Conservation (phyloP, 768 basidiomycete genomes). For the Termitomyces sp. region DNA sequence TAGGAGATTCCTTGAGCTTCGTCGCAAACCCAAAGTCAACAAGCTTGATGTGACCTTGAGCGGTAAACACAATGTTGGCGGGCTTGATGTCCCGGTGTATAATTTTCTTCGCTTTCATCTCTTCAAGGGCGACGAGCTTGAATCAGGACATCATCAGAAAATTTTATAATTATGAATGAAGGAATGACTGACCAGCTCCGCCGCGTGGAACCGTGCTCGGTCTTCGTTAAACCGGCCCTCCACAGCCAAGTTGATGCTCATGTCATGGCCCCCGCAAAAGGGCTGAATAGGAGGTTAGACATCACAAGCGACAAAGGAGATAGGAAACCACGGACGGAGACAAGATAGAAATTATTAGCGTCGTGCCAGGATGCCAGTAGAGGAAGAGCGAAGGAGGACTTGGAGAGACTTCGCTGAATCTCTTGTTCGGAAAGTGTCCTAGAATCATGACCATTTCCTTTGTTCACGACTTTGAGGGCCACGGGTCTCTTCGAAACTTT, state of each 20-base stretch:
- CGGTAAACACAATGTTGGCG: slow-evolving; percentile 2
- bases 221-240: slow-evolving; percentile 1
- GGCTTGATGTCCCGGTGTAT: slow-evolving; percentile 17
- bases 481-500: neutral
- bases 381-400: neutral
- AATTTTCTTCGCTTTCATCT: neutral
- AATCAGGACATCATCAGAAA: neutral
- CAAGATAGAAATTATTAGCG: slow-evolving; percentile 8
- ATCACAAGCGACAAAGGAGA: neutral
- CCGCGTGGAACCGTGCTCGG: neutral
- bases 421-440: neutral
- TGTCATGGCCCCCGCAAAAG: slow-evolving; percentile 5
- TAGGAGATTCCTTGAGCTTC: neutral
- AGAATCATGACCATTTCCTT: neutral
- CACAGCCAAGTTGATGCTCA: neutral
- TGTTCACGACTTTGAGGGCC: slow-evolving; percentile 10
- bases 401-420: neutral
- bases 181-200: slow-evolving; percentile 8
- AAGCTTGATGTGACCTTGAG: slow-evolving; percentile 8
- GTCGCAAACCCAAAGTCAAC: slow-evolving; percentile 11
- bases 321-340: slow-evolving; percentile 6
- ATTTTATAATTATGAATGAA: neutral
- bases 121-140: slow-evolving; percentile 39
- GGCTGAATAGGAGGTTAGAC: slow-evolving; percentile 3
- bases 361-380: slow-evolving; percentile 12